phyloP scores from a whole-genome alignment of 192 early-diverging fungal species.

The Borealophlyctis nickersoniae region DNA sequence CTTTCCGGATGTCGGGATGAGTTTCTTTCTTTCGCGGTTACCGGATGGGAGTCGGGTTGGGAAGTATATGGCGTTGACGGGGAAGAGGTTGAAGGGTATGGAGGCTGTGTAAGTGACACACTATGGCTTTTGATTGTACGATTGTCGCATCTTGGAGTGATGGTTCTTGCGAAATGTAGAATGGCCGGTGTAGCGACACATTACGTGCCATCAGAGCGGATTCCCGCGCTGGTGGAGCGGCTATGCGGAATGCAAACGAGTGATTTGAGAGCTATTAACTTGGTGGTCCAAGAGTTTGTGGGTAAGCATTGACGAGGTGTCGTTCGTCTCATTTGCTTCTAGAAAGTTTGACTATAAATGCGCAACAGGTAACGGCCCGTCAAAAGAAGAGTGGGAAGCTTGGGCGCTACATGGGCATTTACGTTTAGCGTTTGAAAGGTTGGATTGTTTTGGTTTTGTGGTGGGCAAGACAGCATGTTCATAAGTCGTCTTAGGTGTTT shows the following conservation, averaged over 20 bases:
- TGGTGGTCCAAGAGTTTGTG: constrained; percentile 88
- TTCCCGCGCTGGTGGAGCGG: constrained; percentile 74
- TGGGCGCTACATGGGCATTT: constrained; percentile 46
- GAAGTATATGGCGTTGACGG: constrained; percentile 88
- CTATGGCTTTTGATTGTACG: neutral
- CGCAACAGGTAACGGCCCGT: neutral
- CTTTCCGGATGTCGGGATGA: constrained; percentile 94
- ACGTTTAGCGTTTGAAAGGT: constrained; percentile 47
- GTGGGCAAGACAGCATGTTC: no score
- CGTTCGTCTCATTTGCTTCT: neutral
- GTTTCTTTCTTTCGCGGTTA: constrained; percentile 90
- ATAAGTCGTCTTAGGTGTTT: constrained; percentile 61
- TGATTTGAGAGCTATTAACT: constrained; percentile 77
- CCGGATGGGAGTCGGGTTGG: constrained; percentile 83
- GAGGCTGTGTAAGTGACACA: constrained; percentile 82
- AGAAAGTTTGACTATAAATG: neutral
- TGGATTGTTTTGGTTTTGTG: neutral
- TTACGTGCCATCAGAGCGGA: constrained; percentile 83
- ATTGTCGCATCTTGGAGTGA: constrained; percentile 1
- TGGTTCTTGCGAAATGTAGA: constrained; percentile 28
- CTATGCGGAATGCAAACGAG: constrained; percentile 75
- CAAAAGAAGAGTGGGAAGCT: constrained; percentile 40
- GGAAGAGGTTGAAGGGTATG: constrained; percentile 68
- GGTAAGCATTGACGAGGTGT: constrained; percentile 37
- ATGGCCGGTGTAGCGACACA: constrained; percentile 94